These are phyloP conservation scores for Pseudomassariella vexata DNA, from an alignment of 2,329 filamentous ascomycete genomes.

Conservation along the genomic window DNA sequence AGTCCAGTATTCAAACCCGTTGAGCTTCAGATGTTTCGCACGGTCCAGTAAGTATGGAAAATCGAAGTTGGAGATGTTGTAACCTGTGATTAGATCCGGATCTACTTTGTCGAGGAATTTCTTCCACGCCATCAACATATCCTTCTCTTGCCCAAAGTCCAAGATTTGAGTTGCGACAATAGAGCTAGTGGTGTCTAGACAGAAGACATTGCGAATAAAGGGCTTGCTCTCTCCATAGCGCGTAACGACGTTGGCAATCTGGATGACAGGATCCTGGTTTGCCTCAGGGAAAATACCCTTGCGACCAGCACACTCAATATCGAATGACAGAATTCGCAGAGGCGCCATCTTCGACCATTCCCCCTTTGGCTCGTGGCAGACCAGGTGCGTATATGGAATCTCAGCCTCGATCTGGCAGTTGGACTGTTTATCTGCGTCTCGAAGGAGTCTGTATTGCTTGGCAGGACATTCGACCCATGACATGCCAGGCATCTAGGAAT, in stretches of 20 bases:
- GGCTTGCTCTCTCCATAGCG: slow-evolving; percentile 92
- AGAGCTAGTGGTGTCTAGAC: slow-evolving; percentile 81
- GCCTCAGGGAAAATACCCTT: slow-evolving; percentile 97
- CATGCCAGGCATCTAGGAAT: slow-evolving; percentile 75
- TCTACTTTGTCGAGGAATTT: slow-evolving; percentile 86
- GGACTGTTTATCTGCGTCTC: slow-evolving; percentile 65
- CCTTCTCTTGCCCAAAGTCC: slow-evolving; percentile 72
- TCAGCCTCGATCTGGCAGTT: slow-evolving; percentile 95
- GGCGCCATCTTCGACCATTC: slow-evolving; percentile 99
- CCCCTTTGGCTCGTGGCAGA: slow-evolving; percentile 81
- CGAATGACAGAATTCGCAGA: slow-evolving; percentile 85
- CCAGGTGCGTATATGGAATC: slow-evolving; percentile 74
- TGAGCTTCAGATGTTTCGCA: slow-evolving; percentile 75
- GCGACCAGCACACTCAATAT: slow-evolving; percentile 96
- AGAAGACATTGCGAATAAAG: slow-evolving; percentile 95
- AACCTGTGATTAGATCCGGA: slow-evolving; percentile 95
- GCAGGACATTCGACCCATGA: slow-evolving; percentile 89
- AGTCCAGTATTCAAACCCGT: slow-evolving; percentile 81
- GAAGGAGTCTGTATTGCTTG: slow-evolving; percentile 65
- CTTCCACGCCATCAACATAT: slow-evolving; percentile 91
- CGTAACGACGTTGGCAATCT: slow-evolving; percentile 95
- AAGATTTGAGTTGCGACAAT: slow-evolving; percentile 95
- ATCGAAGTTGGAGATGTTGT: slow-evolving; percentile 98
- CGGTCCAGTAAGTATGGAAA: slow-evolving; percentile 92
- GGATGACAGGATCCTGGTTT: slow-evolving; percentile 87